Conservation (phyloP, 2,329 filamentous ascomycete genomes). For the Aureobasidium sp. region DNA sequence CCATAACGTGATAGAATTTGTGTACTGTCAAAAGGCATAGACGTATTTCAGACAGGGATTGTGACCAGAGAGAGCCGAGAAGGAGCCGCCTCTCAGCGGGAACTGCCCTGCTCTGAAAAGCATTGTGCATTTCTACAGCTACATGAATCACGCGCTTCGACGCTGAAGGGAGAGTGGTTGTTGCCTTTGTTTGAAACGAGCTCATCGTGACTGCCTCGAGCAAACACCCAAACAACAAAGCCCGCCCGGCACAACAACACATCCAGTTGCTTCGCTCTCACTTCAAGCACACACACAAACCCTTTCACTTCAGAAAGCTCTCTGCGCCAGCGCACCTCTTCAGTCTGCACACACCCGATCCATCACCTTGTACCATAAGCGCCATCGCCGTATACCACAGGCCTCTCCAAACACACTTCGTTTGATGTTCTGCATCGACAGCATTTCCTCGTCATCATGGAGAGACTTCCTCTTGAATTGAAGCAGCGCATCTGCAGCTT, state of each 20-base stretch:
- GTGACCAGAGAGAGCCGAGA: neutral
- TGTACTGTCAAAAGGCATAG: neutral
- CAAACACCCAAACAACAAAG: neutral
- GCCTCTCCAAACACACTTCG: neutral
- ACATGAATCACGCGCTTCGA: neutral
- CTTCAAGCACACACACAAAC: neutral
- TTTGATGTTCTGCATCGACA: neutral
- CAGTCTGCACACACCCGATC: neutral
- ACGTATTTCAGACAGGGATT: neutral
- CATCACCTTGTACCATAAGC: too few species aligned
- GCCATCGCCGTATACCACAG: neutral
- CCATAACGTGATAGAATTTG: neutral
- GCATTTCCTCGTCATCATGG: neutral
- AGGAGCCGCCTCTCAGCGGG: neutral
- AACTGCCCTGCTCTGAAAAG: neutral
- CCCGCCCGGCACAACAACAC: neutral
- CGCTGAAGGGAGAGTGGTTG: neutral
- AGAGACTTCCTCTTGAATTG: neutral
- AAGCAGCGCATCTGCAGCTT: slow-evolving; percentile 11
- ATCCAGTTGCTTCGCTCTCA: neutral
- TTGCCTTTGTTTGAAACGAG: neutral
- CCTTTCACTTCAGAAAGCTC: neutral
- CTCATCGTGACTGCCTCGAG: neutral
- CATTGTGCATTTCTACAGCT: neutral
- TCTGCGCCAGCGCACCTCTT: neutral